Evolutionary conservation across 78 protist species (phyloP).

Genomic region (Tieghemostelium lacteum): DNA sequence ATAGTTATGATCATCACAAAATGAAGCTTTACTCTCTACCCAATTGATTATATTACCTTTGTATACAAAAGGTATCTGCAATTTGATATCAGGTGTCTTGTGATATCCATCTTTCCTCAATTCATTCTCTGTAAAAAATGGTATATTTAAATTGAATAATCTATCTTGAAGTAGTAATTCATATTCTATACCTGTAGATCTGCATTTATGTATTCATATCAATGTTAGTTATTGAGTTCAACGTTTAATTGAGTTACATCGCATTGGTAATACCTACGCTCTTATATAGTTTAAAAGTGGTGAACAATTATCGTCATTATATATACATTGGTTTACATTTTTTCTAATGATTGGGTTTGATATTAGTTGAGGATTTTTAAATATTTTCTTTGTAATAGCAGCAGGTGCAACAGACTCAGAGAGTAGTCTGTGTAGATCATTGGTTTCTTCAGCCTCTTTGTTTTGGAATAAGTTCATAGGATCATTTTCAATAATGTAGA

Average conservation of each 20-base stretch:
- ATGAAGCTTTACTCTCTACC: conserved; percentile 81
- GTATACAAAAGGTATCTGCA: conserved; percentile 42
- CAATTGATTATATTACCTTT: conserved; percentile 53
- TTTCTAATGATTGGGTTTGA: conserved; percentile 31
- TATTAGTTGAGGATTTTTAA: conserved; percentile 37
- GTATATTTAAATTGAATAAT: conserved; percentile 61
- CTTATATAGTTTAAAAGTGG: conserved; percentile 70
- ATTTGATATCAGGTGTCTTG: conserved; percentile 77
- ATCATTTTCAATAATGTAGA: conserved; percentile 21
- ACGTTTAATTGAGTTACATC: too few species aligned
- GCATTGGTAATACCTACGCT: conserved; percentile 48
- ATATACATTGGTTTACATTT: conserved; percentile 41
- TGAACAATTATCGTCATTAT: conserved; percentile 70
- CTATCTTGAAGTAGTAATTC: conserved; percentile 70
- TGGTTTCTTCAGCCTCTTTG: neutral
- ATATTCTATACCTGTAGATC: conserved; percentile 76
- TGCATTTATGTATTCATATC: neutral
- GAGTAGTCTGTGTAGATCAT: neutral
- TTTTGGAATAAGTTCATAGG: neutral
- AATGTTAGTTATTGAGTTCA: too few species aligned
- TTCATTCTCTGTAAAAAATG: conserved; percentile 55
- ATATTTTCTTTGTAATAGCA: conserved; percentile 18
- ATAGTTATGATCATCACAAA: conserved; percentile 73
- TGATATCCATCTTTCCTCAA: conserved; percentile 65
- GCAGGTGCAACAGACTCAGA: neutral